Conservation (phyloP, 345 rosid species). For the Corymbia maculata region DNA sequence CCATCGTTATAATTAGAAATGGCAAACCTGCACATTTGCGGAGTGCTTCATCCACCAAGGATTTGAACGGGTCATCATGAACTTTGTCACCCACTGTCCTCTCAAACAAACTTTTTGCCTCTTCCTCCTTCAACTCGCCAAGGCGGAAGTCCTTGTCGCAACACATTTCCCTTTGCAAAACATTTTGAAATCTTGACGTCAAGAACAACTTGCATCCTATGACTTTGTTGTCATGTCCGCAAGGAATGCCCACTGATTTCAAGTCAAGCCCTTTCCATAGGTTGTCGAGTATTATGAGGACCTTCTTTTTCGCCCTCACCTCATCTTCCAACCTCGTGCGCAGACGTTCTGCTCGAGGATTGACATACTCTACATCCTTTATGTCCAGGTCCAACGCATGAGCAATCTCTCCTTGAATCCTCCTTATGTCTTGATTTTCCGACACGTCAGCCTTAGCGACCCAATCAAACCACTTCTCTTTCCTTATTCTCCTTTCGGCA, state of each 20-base stretch:
- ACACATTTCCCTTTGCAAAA: not conserved
- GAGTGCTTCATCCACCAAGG: not conserved
- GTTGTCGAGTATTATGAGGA: not conserved
- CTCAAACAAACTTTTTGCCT: not conserved
- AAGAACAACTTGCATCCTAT: not conserved
- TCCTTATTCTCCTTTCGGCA: not conserved
- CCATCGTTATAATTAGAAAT: rapidly evolving
- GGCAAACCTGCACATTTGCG: not conserved
- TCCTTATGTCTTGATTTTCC: too few species aligned
- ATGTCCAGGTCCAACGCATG: not conserved
- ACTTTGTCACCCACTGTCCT: not conserved
- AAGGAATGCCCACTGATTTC: not conserved
- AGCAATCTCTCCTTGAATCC: too few species aligned
- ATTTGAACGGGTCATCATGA: not conserved
- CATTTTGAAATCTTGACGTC: not conserved
- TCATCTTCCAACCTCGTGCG: rapidly evolving
- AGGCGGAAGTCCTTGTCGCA: not conserved
- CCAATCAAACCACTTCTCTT: not conserved
- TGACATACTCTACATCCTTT: not conserved
- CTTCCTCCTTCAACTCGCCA: not conserved
- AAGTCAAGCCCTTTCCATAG: not conserved
- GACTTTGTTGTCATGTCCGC: not conserved
- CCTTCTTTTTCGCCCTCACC: not conserved
- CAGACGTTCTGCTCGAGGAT: rapidly evolving
- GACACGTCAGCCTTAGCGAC: too few species aligned